Percentiles rank a stretch among this genome's conserved stretches.
Evolutionary conservation across 2,329 filamentous ascomycete genomes (phyloP).

Genomic region (Rasamsonia emersonii): DNA sequence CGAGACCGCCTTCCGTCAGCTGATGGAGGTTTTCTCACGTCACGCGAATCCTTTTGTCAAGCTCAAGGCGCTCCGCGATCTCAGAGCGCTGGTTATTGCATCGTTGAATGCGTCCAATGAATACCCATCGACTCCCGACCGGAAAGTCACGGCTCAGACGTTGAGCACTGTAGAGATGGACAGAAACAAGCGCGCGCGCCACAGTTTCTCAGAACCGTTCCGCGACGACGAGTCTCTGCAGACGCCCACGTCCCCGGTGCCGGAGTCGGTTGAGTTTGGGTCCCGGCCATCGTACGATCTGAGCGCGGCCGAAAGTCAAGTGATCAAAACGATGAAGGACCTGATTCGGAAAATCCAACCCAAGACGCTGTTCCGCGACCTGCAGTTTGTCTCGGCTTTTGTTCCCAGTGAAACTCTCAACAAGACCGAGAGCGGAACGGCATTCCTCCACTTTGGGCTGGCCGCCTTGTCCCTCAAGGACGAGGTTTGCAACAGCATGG

Average conservation of each 20-base stretch:
- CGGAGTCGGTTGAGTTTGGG: constrained; percentile 23
- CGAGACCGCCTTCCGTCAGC: constrained; percentile 65
- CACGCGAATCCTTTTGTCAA: constrained; percentile 84
- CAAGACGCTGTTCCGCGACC: constrained; percentile 69
- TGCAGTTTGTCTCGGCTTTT: constrained; percentile 62
- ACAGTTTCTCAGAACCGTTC: constrained; percentile 24
- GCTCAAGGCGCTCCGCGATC: constrained; percentile 70
- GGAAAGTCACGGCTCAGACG: constrained; percentile 5
- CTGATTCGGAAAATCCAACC: constrained; percentile 66
- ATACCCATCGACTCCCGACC: constrained; percentile 10
- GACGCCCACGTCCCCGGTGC: constrained; percentile 16
- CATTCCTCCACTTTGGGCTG: constrained; percentile 83
- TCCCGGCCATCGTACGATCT: constrained; percentile 36
- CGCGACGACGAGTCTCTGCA: constrained; percentile 12
- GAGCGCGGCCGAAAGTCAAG: constrained; percentile 51
- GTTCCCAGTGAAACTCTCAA: constrained; percentile 50
- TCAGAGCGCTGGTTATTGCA: constrained; percentile 72
- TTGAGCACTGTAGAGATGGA: constrained; percentile 7
- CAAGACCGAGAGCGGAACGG: constrained; percentile 56
- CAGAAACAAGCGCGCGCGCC: constrained; percentile 15
- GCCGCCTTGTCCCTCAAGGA: constrained; percentile 83
- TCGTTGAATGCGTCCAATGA: constrained; percentile 55
- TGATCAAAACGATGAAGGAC: constrained; percentile 57
- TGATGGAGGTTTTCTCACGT: constrained; percentile 79
- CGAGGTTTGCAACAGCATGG: constrained; percentile 76